These are phyloP conservation scores for Atkinsonella hypoxylon DNA, from an alignment of 2,329 filamentous ascomycete genomes.

Conservation along the genomic window DNA sequence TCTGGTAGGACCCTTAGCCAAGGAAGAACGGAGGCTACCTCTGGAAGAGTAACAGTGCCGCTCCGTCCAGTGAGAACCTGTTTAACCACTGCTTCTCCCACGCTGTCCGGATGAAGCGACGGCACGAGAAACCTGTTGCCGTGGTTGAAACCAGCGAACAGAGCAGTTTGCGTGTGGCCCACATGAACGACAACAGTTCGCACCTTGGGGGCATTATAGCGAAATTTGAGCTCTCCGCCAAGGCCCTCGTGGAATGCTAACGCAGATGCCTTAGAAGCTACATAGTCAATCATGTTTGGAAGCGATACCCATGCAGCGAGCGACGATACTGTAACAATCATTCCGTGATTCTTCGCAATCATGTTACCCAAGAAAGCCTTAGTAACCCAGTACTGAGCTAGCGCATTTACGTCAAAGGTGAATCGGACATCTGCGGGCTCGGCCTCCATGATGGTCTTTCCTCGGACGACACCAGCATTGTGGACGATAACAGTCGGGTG, in stretches of 20 bases:
- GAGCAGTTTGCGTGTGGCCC: conserved; percentile 24
- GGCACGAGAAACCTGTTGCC: conserved; percentile 25
- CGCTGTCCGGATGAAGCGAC: conserved; percentile 26
- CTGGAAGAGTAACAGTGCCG: conserved; percentile 35
- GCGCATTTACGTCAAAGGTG: conserved; percentile 59
- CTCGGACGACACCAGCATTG: conserved; percentile 54
- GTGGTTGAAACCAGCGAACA: conserved; percentile 40
- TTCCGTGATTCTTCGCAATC: conserved; percentile 53
- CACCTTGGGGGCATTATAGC: conserved; percentile 51
- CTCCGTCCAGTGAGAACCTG: conserved; percentile 37
- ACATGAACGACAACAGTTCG: conserved; percentile 56
- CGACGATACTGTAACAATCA: conserved; percentile 58
- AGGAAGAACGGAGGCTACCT: conserved; percentile 25
- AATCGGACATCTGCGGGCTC: conserved; percentile 48
- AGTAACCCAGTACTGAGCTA: conserved; percentile 55
- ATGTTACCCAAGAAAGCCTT: conserved; percentile 58
- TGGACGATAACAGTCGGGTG: conserved; percentile 60
- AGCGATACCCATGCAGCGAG: conserved; percentile 48
- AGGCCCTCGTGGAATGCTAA: conserved; percentile 58
- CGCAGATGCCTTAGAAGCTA: conserved; percentile 52
- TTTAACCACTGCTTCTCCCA: conserved; percentile 35
- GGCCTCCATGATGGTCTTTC: conserved; percentile 47
- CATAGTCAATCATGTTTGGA: conserved; percentile 57
- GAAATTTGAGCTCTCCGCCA: conserved; percentile 41
- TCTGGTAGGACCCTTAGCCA: conserved; percentile 43